A percentile compares a stretch with the other conserved stretches of the same genome.
phyloP scores from a whole-genome alignment of 495 filamentous ascomycete genomes.

The Pseudotulostoma volvatum region DNA sequence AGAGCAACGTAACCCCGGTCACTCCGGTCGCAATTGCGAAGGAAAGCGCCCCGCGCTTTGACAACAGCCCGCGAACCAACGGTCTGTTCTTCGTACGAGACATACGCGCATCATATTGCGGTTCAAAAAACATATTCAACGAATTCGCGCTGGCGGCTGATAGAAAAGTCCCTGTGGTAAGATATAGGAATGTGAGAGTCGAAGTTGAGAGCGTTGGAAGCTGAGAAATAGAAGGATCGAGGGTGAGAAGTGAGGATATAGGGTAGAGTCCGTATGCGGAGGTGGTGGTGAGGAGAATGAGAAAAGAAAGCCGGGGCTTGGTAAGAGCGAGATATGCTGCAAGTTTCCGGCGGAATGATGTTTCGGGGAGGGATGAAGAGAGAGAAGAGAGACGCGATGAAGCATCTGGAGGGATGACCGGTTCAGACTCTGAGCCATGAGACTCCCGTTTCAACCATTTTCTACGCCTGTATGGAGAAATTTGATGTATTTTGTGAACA shows the following conservation, averaged over 20 bases:
- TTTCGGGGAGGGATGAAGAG: slow-evolving; percentile 48
- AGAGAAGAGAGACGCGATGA: slow-evolving; percentile 60
- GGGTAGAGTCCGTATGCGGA: slow-evolving; percentile 88
- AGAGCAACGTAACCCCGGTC: slow-evolving; percentile 51
- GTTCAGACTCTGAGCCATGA: slow-evolving; percentile 13
- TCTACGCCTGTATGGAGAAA: slow-evolving; percentile 31
- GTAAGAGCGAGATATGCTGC: slow-evolving; percentile 83
- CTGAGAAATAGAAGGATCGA: slow-evolving; percentile 45
- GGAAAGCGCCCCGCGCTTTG: slow-evolving; percentile 51
- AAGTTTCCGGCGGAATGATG: slow-evolving; percentile 57
- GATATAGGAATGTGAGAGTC: slow-evolving; percentile 78
- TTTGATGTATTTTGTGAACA: slow-evolving; percentile 12
- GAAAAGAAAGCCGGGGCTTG: slow-evolving; percentile 83
- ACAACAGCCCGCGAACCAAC: slow-evolving; percentile 68
- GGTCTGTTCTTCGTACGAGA: slow-evolving; percentile 77
- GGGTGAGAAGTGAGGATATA: slow-evolving; percentile 37
- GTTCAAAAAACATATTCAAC: slow-evolving; percentile 94
- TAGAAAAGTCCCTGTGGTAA: slow-evolving; percentile 77
- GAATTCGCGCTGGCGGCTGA: slow-evolving; percentile 79
- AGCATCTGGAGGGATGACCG: slow-evolving; percentile 57
- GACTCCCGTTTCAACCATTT: slow-evolving; percentile 31
- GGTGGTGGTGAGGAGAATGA: slow-evolving; percentile 82
- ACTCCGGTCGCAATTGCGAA: slow-evolving; percentile 61
- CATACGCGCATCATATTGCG: slow-evolving; percentile 81
- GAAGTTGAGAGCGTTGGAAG: slow-evolving; percentile 76